These are phyloP conservation scores for Dioscorea cayenensis DNA, from an alignment of 116 monocot genomes.

Conservation along the genomic window DNA sequence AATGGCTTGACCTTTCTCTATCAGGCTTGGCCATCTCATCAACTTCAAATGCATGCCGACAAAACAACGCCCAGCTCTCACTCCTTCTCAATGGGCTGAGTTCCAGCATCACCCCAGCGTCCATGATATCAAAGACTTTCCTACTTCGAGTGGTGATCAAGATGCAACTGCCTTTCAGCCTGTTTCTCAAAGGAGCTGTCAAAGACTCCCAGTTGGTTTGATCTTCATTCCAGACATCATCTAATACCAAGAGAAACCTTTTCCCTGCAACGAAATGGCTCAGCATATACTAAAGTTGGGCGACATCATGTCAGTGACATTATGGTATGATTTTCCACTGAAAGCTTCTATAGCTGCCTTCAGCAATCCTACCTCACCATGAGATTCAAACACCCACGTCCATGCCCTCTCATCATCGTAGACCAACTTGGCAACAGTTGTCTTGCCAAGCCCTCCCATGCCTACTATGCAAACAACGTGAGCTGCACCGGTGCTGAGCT, in stretches of 20 bases:
- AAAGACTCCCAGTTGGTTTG: not conserved
- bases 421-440: constrained; percentile 1
- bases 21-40: not conserved
- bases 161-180: not conserved
- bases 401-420: constrained; percentile 3
- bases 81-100: not conserved
- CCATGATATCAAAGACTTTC: not conserved
- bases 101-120: not conserved
- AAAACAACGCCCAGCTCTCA: constrained; percentile 6
- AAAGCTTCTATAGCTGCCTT: not conserved
- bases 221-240: constrained; percentile 4
- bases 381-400: not conserved
- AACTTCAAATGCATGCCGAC: not conserved
- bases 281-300: not conserved
- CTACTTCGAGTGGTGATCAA: not conserved
- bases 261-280: not conserved
- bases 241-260: constrained; percentile 3
- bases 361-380: not conserved
- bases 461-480: not conserved
- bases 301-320: not conserved
- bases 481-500: not conserved
- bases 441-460: constrained; percentile 7
- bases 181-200: not conserved
- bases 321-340: not conserved
- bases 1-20: not conserved